phyloP scores from a whole-genome alignment of 345 rosid genomes.

The Rhizophora apiculata region DNA sequence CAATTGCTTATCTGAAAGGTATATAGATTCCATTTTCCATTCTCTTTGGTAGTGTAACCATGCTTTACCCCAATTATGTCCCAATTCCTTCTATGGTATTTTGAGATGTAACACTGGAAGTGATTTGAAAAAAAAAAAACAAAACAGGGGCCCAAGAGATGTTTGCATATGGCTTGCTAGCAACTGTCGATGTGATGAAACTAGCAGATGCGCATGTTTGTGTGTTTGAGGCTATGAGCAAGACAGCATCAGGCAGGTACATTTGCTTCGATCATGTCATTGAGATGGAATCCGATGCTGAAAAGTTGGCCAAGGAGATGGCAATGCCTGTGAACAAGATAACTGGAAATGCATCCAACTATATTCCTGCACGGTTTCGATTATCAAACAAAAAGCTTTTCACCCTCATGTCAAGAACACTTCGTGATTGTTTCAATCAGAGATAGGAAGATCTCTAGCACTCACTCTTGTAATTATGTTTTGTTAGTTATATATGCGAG shows the following conservation, averaged over 20 bases:
- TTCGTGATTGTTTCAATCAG: slow-evolving; percentile 34
- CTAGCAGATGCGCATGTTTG: slow-evolving; percentile 65
- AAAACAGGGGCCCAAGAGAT: slow-evolving; percentile 58
- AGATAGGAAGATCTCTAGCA: not conserved
- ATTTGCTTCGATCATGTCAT: slow-evolving; percentile 64
- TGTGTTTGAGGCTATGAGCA: slow-evolving; percentile 55
- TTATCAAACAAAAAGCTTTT: slow-evolving; percentile 55
- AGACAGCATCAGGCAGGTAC: slow-evolving; percentile 61
- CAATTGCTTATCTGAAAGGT: slow-evolving; percentile 71
- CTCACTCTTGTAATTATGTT: not conserved
- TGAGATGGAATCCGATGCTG: slow-evolving; percentile 37
- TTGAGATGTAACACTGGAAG: too few species aligned
- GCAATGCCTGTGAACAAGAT: slow-evolving; percentile 53
- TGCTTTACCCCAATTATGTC: too few species aligned
- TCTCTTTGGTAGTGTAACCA: not conserved
- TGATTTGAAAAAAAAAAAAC: too few species aligned
- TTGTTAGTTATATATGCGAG: not conserved
- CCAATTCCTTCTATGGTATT: too few species aligned
- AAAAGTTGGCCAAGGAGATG: slow-evolving; percentile 42
- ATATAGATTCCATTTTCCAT: slow-evolving; percentile 10
- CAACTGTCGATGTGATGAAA: slow-evolving; percentile 55
- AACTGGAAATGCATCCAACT: slow-evolving; percentile 24
- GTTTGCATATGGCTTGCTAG: slow-evolving; percentile 52
- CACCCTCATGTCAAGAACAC: slow-evolving; percentile 49
- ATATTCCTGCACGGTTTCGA: slow-evolving; percentile 8